Evolutionary conservation across 1,284 basidiomycete genomes (phyloP), one percentile per base, ranked within the genome.

Genomic region (Tylopilus sp.): DNA sequence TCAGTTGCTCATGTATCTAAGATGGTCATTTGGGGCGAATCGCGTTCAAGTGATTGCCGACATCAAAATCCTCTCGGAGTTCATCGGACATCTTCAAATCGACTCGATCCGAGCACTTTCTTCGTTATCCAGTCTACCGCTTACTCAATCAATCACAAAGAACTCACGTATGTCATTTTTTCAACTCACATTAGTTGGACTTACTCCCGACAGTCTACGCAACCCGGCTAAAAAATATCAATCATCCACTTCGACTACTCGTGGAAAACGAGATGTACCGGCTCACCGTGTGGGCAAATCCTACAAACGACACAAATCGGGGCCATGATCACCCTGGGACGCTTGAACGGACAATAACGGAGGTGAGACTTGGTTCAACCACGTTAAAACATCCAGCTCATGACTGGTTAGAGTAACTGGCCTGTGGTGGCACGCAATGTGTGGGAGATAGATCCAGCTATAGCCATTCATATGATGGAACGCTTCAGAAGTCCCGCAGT

Each of bases 21-120:
- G 92, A 59, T 99, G 96, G 95, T 87, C 93, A 6, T 97, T 88
- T 65, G 97, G 96, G 25, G 87, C 91, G 21, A 92, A 92, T 69
- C 82, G 92, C 4, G 82, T 93, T 12, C 95, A 98, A 70, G 73
- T 97, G 18, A 84, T 87, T 51, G 84, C 90, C 0, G 96, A 99
- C 64, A 82, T 96, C 64, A 90, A 87, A 66, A 76, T 95, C 0
- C 71, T 98, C 18, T 82, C 83, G 21, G 92, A 97, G 63, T 93
- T 97, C 63, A 65, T 92, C 21, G 79, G 79, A 0, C 84, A 86
- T 56, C 74, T 97, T 33, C 82, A 87, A 58, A 75, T 77, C 0
- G 95, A 97, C 67, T 70, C 75, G 8, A 75, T 91, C 45, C 76
- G 86, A 41, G 82, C 81, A 6, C 75, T 79, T 37, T 71, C 79